Evolutionary conservation across 768 basidiomycete species (phyloP).

Genomic region (Pisolithus microcarpus): DNA sequence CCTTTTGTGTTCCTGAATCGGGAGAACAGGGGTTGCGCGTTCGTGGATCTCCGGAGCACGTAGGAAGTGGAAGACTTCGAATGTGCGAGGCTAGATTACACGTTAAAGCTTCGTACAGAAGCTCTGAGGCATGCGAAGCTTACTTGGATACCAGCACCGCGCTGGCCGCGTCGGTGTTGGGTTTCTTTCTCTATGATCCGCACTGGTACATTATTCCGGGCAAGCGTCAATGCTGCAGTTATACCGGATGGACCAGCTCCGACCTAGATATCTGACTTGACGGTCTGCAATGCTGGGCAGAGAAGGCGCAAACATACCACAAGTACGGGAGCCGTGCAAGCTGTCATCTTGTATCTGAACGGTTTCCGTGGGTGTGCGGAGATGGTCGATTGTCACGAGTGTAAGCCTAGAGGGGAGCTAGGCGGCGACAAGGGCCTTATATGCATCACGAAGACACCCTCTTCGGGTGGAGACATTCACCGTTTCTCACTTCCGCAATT

Average conservation of each 20-base stretch:
- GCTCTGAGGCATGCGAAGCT: neutral
- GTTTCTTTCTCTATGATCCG: slow-evolving; percentile 16
- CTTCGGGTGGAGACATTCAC: no score
- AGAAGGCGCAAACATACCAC: no score
- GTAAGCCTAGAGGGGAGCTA: no score
- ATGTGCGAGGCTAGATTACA: slow-evolving; percentile 33
- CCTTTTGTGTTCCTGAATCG: slow-evolving; percentile 29
- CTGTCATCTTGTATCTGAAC: neutral
- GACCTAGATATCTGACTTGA: slow-evolving; percentile 1
- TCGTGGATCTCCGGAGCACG: slow-evolving; percentile 32
- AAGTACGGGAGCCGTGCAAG: no score
- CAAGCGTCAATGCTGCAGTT: slow-evolving; percentile 18
- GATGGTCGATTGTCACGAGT: no score
- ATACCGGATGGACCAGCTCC: slow-evolving; percentile 18
- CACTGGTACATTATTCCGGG: slow-evolving; percentile 17
- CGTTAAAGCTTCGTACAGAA: slow-evolving; percentile 2
- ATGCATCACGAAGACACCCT: no score
- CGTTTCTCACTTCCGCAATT: no score
- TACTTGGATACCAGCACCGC: slow-evolving; percentile 2
- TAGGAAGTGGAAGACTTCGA: slow-evolving; percentile 38
- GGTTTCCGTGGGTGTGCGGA: no score
- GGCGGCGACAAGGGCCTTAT: no score
- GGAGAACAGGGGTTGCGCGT: slow-evolving; percentile 17
- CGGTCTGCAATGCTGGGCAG: no score
- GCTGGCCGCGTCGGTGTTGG: slow-evolving; percentile 1